A percentile compares a stretch with the other conserved stretches of the same genome.
These are phyloP conservation scores for Tolypocladium tropicale DNA, from an alignment of 2,329 filamentous ascomycete genomes.

Conservation along the genomic window DNA sequence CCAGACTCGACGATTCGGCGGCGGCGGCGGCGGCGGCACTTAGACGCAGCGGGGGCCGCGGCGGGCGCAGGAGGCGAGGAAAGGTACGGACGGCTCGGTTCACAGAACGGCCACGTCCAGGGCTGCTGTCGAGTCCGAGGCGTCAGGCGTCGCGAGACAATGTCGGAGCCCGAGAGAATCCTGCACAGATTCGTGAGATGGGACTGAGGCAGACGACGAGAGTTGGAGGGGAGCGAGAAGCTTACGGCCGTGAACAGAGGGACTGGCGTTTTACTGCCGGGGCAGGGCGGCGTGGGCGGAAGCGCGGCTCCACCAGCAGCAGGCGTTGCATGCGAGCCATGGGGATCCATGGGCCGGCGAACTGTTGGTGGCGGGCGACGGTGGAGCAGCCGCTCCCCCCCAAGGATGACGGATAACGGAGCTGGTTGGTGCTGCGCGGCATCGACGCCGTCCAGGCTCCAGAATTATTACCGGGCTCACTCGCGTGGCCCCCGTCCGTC, in stretches of 20 bases:
- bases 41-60: neutral
- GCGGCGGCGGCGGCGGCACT: neutral
- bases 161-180: neutral
- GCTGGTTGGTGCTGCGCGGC: neutral
- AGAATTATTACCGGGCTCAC: neutral
- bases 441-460: neutral
- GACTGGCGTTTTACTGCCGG: neutral
- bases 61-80: neutral
- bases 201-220: neutral
- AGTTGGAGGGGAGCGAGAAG: neutral
- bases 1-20: too few species aligned
- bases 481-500: neutral
- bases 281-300: neutral
- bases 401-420: neutral
- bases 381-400: neutral
- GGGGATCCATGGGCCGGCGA: neutral
- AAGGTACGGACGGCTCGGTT: neutral
- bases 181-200: neutral
- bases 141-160: neutral
- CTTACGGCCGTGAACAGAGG: neutral
- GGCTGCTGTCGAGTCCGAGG: neutral
- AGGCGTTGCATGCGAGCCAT: too few species aligned
- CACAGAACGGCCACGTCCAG: neutral
- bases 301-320: neutral
- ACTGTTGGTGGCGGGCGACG: neutral